Conservation (phyloP, 371 early-diverging fungal genomes). For the Mortierella sp. region DNA sequence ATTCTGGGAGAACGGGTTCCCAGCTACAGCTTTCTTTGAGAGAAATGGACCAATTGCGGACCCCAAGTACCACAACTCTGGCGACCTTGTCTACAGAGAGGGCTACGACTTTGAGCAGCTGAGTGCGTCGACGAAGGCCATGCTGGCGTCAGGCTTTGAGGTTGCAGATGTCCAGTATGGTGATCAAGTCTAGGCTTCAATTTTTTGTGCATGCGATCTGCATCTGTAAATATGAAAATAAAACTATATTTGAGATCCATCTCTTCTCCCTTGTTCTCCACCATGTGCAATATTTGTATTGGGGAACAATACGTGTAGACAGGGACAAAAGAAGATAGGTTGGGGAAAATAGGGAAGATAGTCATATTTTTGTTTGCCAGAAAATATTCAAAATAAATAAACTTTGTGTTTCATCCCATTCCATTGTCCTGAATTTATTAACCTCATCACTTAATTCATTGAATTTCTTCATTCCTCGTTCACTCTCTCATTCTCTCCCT, state of each 20-base stretch:
- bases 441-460: too few species aligned
- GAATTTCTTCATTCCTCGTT: too few species aligned
- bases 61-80: slow-evolving; percentile 60
- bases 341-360: too few species aligned
- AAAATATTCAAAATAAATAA: too few species aligned
- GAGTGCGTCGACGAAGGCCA: slow-evolving; percentile 51
- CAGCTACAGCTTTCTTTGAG: slow-evolving; percentile 58
- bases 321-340: too few species aligned
- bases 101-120: slow-evolving; percentile 59
- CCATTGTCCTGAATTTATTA: too few species aligned
- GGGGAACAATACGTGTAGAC: too few species aligned
- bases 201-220: neutral
- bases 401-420: too few species aligned
- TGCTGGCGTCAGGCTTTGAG: slow-evolving; percentile 52
- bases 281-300: too few species aligned
- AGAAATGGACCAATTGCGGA: slow-evolving; percentile 59
- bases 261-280: too few species aligned
- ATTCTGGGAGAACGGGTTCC: slow-evolving; percentile 56
- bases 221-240: neutral
- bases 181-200: neutral
- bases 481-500: neutral
- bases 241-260: neutral
- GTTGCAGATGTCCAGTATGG: slow-evolving; percentile 49
- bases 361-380: too few species aligned
- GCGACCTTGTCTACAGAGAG: slow-evolving; percentile 53